Conservation (phyloP, 129 eudicot species). For the Centrapalus pauciflorus region DNA sequence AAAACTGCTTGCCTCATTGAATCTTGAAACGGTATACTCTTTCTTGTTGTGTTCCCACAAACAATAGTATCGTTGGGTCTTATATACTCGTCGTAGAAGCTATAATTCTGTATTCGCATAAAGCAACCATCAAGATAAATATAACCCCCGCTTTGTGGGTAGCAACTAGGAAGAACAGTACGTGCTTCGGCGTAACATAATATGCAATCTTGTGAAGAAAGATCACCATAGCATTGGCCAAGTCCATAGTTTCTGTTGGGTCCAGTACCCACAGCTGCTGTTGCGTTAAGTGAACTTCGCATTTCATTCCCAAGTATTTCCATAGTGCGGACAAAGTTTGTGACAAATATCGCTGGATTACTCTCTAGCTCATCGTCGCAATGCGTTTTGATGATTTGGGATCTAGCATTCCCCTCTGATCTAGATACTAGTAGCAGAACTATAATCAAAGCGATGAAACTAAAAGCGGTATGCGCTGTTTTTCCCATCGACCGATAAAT, state of each 20-base stretch:
- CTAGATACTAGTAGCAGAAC: conserved; percentile 22
- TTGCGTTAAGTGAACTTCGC: conserved; percentile 36
- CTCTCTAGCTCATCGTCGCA: conserved; percentile 27
- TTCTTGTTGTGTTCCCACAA: conserved; percentile 53
- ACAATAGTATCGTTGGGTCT: conserved; percentile 36
- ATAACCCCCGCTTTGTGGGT: conserved; percentile 48
- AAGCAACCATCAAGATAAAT: conserved; percentile 65
- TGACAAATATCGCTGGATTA: conserved; percentile 32
- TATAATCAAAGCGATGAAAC: conserved; percentile 5
- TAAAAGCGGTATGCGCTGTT: not conserved
- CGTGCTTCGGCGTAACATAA: conserved; percentile 59
- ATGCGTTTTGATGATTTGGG: conserved; percentile 28
- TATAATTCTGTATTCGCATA: conserved; percentile 49
- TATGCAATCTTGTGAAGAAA: conserved; percentile 54
- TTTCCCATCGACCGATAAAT: no score
- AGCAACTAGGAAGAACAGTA: conserved; percentile 56
- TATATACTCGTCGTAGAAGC: conserved; percentile 40
- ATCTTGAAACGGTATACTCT: conserved; percentile 29
- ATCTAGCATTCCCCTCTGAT: conserved; percentile 49
- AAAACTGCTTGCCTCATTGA: conserved; percentile 33
- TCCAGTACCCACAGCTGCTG: conserved; percentile 37
- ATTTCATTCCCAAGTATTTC: conserved; percentile 42
- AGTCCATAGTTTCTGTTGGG: conserved; percentile 36
- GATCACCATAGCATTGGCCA: conserved; percentile 73
- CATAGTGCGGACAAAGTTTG: conserved; percentile 50